Conservation (phyloP, 352 stramenopile genomes). For the Pythium rhizo-oryzae region DNA sequence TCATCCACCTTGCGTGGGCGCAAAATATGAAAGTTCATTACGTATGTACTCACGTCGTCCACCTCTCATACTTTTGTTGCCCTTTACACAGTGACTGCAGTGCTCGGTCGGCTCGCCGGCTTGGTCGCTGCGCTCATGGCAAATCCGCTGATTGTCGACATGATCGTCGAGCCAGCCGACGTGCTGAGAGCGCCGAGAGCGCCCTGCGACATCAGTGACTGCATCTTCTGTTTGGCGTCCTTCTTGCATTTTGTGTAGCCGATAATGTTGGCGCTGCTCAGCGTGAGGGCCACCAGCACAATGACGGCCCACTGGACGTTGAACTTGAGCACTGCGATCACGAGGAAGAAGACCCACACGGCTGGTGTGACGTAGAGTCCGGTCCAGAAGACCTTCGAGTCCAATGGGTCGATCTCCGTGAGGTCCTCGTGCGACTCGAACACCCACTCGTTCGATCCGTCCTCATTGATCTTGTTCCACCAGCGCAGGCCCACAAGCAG, state of each 20-base stretch:
- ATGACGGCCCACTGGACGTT: conserved; percentile 95
- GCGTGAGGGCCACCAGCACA: conserved; percentile 90
- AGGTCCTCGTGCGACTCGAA: conserved; percentile 95
- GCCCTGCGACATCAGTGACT: conserved; percentile 80
- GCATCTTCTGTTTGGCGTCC: conserved; percentile 85
- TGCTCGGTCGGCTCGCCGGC: conserved; percentile 15
- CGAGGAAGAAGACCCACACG: conserved; percentile 91
- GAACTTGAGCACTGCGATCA: conserved; percentile 94
- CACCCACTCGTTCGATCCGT: conserved; percentile 95
- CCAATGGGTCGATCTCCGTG: conserved; percentile 86
- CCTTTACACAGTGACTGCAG: conserved; percentile 46
- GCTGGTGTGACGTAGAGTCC: conserved; percentile 94
- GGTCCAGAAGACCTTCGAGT: conserved; percentile 95
- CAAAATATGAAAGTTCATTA: conserved; percentile 1
- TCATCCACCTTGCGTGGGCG: background rate
- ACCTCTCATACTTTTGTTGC: background rate
- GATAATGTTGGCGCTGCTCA: conserved; percentile 96
- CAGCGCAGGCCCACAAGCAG: conserved; percentile 95
- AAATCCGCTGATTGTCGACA: conserved; percentile 76
- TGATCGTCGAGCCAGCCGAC: conserved; percentile 69
- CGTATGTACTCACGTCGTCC: background rate
- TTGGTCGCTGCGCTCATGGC: conserved; percentile 51
- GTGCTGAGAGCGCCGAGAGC: conserved; percentile 68
- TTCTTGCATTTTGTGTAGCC: conserved; percentile 98
- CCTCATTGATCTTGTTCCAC: conserved; percentile 98